Evolutionary conservation across 352 stramenopile genomes (phyloP).

Genomic region (Globisporangium ultimum): DNA sequence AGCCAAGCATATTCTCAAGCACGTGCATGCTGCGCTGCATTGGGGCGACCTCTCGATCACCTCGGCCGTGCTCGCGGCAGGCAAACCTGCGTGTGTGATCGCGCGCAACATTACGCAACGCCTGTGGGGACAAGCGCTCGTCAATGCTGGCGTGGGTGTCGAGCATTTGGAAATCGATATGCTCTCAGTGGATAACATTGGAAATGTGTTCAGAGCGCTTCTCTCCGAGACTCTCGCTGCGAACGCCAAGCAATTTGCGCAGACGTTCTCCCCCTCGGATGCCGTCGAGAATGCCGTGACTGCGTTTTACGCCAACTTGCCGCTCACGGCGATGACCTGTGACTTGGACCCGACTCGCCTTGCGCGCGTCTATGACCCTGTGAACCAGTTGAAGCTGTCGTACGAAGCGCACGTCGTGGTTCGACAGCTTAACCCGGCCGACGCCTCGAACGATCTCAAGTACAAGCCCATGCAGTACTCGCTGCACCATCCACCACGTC

Average conservation of each 20-base stretch:
- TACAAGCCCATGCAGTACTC: constrained; percentile 81
- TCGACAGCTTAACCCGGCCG: constrained; percentile 30
- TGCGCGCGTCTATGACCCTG: constrained; percentile 62
- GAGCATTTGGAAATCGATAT: constrained; percentile 39
- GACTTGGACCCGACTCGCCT: constrained; percentile 62
- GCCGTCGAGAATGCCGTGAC: constrained; percentile 53
- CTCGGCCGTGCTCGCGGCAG: too few relatives aligned
- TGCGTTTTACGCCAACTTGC: constrained; percentile 63
- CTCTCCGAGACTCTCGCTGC: constrained; percentile 26
- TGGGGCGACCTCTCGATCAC: too few relatives aligned
- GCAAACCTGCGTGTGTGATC: too few relatives aligned
- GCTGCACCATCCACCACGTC: constrained; percentile 38
- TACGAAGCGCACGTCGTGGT: constrained; percentile 67
- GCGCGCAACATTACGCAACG: constrained; percentile 16
- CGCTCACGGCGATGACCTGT: constrained; percentile 63
- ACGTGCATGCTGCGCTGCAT: too few relatives aligned
- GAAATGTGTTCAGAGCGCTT: constrained; percentile 36
- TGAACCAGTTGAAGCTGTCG: constrained; percentile 65
- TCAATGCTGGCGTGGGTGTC: constrained; percentile 33
- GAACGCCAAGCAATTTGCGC: constrained; percentile 35
- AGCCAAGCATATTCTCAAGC: too few relatives aligned
- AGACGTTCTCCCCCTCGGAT: constrained; percentile 29
- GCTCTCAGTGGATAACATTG: constrained; percentile 29
- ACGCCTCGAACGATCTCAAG: constrained; percentile 35
- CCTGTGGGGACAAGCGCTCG: constrained; percentile 55